These are phyloP conservation scores for Taiozyma sp. DNA, from an alignment of 1,139 yeast species.

Conservation along the genomic window DNA sequence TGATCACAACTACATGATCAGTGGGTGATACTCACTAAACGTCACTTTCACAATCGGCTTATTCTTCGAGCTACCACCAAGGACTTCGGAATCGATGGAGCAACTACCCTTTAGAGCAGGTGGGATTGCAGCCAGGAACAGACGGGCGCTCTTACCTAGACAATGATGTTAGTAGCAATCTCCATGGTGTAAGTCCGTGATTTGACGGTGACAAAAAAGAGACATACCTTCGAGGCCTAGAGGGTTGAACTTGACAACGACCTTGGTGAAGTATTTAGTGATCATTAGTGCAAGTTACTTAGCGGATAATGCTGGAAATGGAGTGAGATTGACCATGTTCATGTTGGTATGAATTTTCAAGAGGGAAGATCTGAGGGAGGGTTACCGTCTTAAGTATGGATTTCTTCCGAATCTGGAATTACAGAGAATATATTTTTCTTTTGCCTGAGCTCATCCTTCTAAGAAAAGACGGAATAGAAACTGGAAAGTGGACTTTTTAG, in stretches of 20 bases:
- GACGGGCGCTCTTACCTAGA: slow-evolving; percentile 70
- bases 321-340: neutral
- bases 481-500: neutral
- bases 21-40: slow-evolving; percentile 29
- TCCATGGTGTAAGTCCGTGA: no score
- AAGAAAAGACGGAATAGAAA: neutral
- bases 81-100: slow-evolving; percentile 48
- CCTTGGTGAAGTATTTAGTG: slow-evolving; percentile 78
- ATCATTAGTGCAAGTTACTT: slow-evolving; percentile 44
- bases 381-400: neutral
- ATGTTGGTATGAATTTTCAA: neutral
- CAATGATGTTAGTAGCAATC: no score
- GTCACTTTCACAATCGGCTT: slow-evolving; percentile 66
- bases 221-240: slow-evolving; percentile 56
- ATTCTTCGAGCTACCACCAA: slow-evolving; percentile 40
- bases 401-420: neutral
- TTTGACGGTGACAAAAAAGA: neutral
- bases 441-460: neutral
- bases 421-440: neutral
- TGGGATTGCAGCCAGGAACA: slow-evolving; percentile 78
- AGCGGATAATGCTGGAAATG: neutral
- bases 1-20: neutral
- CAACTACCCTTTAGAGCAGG: slow-evolving; percentile 54
- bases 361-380: neutral
- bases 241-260: slow-evolving; percentile 78